Base-by-base conservation (phyloP, 306 rosid species). In the Vigna angularis region DNA sequence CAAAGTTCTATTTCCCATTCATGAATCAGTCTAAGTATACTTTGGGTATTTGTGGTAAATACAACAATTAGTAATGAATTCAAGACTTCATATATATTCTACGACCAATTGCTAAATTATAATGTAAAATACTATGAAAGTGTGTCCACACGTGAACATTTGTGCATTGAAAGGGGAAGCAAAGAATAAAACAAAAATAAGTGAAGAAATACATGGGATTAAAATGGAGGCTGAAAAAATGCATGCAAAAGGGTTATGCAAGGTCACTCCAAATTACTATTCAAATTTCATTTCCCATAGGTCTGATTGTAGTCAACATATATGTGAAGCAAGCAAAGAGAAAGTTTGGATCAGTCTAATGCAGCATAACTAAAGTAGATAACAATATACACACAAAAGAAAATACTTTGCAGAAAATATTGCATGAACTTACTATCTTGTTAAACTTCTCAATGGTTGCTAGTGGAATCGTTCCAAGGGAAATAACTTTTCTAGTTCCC, bases 381-480 rank as follows among this genome's bases (percentile, higher is more conserved):
- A 49, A 72, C 58, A 68, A 57, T 28, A 61, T 24, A 18, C 15
- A 50, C 16, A 32, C 58, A 73, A 59, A 47, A 74, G 13, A 63
- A 51, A 79, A 47, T 50, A 44, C 47, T 17, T 34, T 36, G 57
- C 17, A 22, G 56, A 45, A 63, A 70, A 28, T 16, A 10, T 70
- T 77, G 72, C 18, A 47, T 61, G 70, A 84, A 83, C 96, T 90
- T 87, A 95, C 99, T 69, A 74, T 79, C 86, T 93, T 91, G 89
- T 55, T 90, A 85, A 91, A 90, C 89, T 90, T 93, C 88, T 95
- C 99, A 36, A 95, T 91, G 57, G 98, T 90, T 84, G 92, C 85
- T 82, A 93, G 81, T 12, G 99, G 91, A 75, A 95, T 93, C 26
- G 98, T 91, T 81, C 99, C 99, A 72, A 93, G 92, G 49, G 90